Base-by-base conservation (phyloP, 257 asterid genomes). In the Capsicum pubescens region DNA sequence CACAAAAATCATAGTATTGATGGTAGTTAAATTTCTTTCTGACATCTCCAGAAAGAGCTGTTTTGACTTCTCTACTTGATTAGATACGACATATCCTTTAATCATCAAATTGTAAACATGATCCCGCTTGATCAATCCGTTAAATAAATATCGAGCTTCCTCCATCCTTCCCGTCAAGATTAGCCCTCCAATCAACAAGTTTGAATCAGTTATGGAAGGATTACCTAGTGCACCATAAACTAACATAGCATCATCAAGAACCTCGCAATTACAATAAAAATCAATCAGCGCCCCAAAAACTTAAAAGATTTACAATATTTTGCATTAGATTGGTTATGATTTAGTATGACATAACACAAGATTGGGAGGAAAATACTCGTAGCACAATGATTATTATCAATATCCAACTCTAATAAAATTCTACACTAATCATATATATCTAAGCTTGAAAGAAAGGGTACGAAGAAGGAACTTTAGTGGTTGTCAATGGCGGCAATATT, bases 91-190 rank as follows among this genome's bases (percentile, higher is more conserved):
- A 63, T 92, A 93, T 9, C 92, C 98, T 87, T 95, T 93, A 63
- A 95, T 93, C 99, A 94, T 92, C 87, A 89, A 74, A 88, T 89
- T 91, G 90, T 88, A 89, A 87, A 78, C 85, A 2, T 88, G 76
- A 86, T 91, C 87, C 80, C 69, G 89, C 76, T 83, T 87, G 67
- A 42, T 83, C 92, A 93, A 89, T 78, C 86, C 90, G 61, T 79
- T 60, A 83, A 92, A 94, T 84, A 93, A 42, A 55, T 59, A 50
- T 87, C 89, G 94, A 12, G 98, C 98, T 77, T 92, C 97, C 83
- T 87, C 81, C 56, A 90, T 77, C 89, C 89, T 90, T 2, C 89
- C 94, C 66, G 80, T 54, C 78, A 76, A 87, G 32, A 92, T 32
- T 82, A 90, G 90, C 78, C 93, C 97, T 44, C 90, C 86, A 17